These are phyloP conservation scores for Aureococcus anophagefferens DNA, from an alignment of 108 stramenopile genomes.

Conservation along the genomic window DNA sequence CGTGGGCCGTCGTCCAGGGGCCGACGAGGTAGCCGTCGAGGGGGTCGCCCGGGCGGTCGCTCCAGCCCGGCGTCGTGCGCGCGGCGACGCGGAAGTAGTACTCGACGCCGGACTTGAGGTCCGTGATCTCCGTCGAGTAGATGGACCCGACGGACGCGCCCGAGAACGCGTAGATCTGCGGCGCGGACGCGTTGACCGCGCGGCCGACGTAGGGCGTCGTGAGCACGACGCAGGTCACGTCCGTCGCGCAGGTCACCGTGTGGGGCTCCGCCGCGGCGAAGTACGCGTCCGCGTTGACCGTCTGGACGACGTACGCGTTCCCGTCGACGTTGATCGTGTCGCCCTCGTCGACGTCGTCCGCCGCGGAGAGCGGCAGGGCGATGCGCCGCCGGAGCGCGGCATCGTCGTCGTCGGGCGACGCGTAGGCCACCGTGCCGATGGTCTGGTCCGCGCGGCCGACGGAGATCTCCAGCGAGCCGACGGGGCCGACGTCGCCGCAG, in stretches of 20 bases:
- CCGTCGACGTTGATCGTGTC: not conserved
- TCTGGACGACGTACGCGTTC: not conserved
- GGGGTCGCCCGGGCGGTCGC: not conserved
- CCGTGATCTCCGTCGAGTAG: not conserved
- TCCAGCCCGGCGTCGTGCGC: not conserved
- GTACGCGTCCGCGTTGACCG: not conserved
- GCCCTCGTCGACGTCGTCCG: not conserved
- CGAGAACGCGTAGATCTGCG: not conserved
- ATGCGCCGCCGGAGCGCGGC: not conserved
- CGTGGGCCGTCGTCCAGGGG: not conserved
- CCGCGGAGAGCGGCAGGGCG: not conserved
- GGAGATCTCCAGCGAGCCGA: not conserved
- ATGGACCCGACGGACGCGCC: not conserved
- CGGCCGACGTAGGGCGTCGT: not conserved
- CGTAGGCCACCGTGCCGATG: not conserved
- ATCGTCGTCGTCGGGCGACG: constrained; percentile 1
- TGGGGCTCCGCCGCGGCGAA: not conserved
- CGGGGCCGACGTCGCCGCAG: not conserved
- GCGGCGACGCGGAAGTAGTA: constrained; percentile 65
- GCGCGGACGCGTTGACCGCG: not conserved
- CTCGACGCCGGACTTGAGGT: constrained; percentile 54
- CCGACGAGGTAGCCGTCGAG: not conserved
- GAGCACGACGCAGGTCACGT: not conserved
- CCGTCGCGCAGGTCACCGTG: not conserved
- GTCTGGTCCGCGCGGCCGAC: not conserved